These are phyloP conservation scores for Raddia guianensis DNA, from an alignment of 176 grass and related monocot species.

Conservation along the genomic window DNA sequence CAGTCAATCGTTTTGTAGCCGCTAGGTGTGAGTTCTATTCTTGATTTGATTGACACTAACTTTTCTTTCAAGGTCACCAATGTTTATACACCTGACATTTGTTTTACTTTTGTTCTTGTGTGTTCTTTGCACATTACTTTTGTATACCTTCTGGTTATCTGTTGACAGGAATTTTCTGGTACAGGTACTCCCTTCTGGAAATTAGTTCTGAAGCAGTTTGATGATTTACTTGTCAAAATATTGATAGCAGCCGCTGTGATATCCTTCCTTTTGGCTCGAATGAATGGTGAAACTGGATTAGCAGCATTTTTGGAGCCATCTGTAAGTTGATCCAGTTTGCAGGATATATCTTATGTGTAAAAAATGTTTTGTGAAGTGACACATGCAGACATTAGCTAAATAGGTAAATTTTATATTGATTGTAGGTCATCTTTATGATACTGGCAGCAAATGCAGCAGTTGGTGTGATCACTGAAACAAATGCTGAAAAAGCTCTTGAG, in stretches of 20 bases:
- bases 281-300: slow-evolving; percentile 92
- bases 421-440: slow-evolving; percentile 98
- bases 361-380: slow-evolving; percentile 28
- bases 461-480: slow-evolving; percentile 98
- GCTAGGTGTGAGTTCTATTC: neutral
- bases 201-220: slow-evolving; percentile 96
- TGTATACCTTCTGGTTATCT: slow-evolving; percentile 11
- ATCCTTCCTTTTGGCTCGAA: slow-evolving; percentile 89
- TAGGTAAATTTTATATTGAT: neutral
- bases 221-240: slow-evolving; percentile 99
- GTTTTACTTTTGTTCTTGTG: neutral
- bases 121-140: neutral
- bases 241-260: slow-evolving; percentile 88
- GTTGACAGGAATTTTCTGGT: slow-evolving; percentile 22
- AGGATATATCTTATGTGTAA: slow-evolving; percentile 19
- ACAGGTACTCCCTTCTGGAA: slow-evolving; percentile 94
- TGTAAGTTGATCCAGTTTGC: slow-evolving; percentile 60
- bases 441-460: slow-evolving; percentile 94
- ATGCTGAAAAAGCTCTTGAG: slow-evolving; percentile 98
- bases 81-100: slow-evolving; percentile 18
- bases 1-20: neutral
- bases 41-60: slow-evolving; percentile 15
- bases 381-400: slow-evolving; percentile 25
- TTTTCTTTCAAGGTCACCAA: neutral
- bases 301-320: slow-evolving; percentile 94